Conservation (phyloP, 441 rosid genomes). For the Rhodomyrtus psidioides region DNA sequence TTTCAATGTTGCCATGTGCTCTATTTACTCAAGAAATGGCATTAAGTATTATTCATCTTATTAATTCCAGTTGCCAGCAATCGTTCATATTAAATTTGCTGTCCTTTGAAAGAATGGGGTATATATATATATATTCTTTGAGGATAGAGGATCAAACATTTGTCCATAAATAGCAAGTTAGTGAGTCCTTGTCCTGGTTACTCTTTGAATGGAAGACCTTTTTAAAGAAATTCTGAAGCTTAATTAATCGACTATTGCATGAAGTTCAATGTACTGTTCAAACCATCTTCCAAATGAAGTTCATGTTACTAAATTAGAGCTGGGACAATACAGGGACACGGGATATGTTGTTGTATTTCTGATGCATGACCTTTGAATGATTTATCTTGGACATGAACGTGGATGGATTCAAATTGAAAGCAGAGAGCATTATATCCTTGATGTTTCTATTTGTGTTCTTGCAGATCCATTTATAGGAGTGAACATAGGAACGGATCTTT, state of each 20-base stretch:
- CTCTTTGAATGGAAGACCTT: neutral
- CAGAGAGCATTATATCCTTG: neutral
- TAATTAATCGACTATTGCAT: neutral
- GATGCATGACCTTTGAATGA: neutral
- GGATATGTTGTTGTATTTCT: neutral
- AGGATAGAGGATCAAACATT: neutral
- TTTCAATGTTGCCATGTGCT: neutral
- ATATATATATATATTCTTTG: too few species aligned
- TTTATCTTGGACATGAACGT: neutral
- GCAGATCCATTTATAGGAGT: slow-evolving; percentile 4
- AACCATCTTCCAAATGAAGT: neutral
- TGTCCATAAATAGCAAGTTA: neutral
- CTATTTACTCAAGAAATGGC: neutral
- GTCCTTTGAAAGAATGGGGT: neutral
- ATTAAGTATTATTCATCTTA: neutral
- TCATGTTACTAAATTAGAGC: neutral
- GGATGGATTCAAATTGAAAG: neutral
- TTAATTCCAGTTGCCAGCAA: neutral
- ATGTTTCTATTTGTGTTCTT: neutral
- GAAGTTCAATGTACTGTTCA: neutral
- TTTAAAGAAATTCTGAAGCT: neutral
- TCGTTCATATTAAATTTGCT: neutral
- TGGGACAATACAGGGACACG: neutral
- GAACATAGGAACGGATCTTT: slow-evolving; percentile 5
- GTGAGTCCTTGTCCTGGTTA: neutral